These are phyloP conservation scores for Pyrenophora graminea DNA, from an alignment of 2,329 filamentous ascomycete species.

Conservation along the genomic window DNA sequence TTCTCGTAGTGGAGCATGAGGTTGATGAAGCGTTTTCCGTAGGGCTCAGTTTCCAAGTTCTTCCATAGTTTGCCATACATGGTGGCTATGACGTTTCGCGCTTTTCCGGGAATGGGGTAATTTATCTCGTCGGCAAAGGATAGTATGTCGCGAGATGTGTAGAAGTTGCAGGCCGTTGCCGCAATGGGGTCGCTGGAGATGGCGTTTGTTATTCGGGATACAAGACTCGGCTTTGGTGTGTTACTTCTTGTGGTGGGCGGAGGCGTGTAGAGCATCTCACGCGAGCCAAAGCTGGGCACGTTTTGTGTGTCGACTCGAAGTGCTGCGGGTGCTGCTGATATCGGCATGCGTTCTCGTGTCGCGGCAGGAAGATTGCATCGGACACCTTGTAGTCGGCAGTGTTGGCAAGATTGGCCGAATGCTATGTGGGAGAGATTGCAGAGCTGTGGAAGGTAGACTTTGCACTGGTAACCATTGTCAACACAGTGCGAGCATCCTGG, in stretches of 20 bases:
- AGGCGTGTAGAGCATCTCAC: too few species aligned
- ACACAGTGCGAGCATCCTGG: constrained; percentile 7
- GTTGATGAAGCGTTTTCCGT: background rate
- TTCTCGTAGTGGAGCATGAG: constrained; percentile 21
- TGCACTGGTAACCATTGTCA: constrained; percentile 8
- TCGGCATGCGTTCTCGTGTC: background rate
- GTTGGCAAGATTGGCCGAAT: constrained; percentile 11
- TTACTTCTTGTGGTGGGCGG: too few species aligned
- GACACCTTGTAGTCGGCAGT: constrained; percentile 5
- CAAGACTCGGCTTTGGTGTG: too few species aligned
- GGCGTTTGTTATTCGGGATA: too few species aligned
- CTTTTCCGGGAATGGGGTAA: background rate
- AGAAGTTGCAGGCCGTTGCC: background rate
- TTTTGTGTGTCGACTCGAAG: background rate
- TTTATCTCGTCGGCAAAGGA: background rate
- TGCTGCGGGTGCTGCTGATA: background rate
- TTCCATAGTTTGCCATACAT: constrained; percentile 7
- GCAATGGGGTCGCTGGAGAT: too few species aligned
- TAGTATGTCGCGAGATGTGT: background rate
- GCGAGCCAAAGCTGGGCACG: too few species aligned
- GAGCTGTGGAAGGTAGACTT: constrained; percentile 7
- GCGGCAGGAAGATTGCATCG: constrained; percentile 3
- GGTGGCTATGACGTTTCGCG: background rate
- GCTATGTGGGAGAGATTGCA: background rate
- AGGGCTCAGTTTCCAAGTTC: background rate